Evolutionary conservation across 2,329 filamentous ascomycete species (phyloP).

Genomic region (Trichoderma sp.): DNA sequence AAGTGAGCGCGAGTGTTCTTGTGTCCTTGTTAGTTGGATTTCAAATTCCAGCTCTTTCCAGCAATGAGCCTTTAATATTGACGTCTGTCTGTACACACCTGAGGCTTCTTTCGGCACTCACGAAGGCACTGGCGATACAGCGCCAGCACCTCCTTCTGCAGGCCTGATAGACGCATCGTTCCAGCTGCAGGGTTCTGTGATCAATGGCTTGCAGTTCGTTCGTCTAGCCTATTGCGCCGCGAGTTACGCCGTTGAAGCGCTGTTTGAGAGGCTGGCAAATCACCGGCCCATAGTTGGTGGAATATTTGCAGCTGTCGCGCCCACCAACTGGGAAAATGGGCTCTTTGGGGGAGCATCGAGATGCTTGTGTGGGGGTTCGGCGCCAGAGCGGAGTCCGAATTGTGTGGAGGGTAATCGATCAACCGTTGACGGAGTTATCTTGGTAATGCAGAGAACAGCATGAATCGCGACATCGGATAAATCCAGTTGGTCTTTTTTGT

Average conservation of each 20-base stretch:
- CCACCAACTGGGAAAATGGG: slow-evolving; percentile 1
- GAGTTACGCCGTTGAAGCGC: neutral
- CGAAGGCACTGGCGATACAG: slow-evolving; percentile 87
- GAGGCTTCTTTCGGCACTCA: slow-evolving; percentile 77
- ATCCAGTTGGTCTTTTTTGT: neutral
- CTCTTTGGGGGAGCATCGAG: neutral
- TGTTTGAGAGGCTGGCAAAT: slow-evolving; percentile 2
- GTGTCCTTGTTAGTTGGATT: neutral
- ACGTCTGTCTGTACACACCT: slow-evolving; percentile 47
- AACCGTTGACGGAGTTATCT: neutral
- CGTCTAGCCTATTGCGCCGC: neutral
- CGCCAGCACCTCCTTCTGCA: slow-evolving; percentile 85
- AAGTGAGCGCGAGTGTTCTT: slow-evolving; percentile 63
- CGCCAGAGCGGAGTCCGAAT: slow-evolving; percentile 5
- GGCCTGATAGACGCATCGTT: slow-evolving; percentile 65
- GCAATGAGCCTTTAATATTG: neutral
- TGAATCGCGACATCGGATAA: neutral
- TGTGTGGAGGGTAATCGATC: slow-evolving; percentile 7
- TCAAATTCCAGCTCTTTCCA: neutral
- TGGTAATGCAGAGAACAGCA: neutral
- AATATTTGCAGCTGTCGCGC: neutral
- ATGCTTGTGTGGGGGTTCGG: slow-evolving; percentile 8
- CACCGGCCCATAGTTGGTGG: slow-evolving; percentile 10
- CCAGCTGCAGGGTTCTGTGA: neutral
- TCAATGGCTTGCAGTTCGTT: neutral